Conservation (phyloP, 495 filamentous ascomycete species). For the Chaetomium fimeti region DNA sequence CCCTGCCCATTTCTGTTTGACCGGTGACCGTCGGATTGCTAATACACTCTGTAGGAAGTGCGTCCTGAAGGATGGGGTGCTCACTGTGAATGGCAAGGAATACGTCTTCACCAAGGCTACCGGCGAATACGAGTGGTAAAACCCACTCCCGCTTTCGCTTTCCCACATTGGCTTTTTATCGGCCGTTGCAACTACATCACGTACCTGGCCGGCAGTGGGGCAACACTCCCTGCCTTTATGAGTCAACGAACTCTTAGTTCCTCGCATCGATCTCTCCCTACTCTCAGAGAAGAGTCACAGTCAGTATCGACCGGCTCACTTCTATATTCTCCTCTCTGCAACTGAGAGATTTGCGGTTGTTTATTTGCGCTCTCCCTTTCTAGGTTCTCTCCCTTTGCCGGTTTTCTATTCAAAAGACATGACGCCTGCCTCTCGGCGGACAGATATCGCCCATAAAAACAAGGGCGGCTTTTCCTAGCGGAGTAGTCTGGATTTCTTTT, state of each 20-base stretch:
- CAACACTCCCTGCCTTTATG: neutral
- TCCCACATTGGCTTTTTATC: neutral
- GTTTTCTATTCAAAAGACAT: neutral
- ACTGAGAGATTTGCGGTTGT: neutral
- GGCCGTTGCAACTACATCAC: neutral
- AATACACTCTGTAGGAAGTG: constrained; percentile 64
- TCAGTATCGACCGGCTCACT: neutral
- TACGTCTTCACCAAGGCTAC: constrained; percentile 97
- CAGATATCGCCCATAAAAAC: neutral
- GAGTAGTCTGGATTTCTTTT: neutral
- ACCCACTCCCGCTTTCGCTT: neutral
- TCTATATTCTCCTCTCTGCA: neutral
- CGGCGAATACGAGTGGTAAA: constrained; percentile 96
- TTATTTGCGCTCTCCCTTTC: neutral
- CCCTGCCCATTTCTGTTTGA: no score
- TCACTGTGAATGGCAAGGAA: constrained; percentile 88
- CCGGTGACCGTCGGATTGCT: neutral
- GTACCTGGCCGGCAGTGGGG: neutral
- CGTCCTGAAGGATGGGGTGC: constrained; percentile 91
- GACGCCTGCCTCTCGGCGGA: constrained; percentile 5
- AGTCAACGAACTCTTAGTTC: neutral
- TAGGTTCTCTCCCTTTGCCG: neutral
- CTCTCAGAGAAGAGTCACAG: neutral
- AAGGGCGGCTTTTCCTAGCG: neutral
- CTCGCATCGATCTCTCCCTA: neutral